A percentile compares a stretch with the other conserved stretches of the same genome.
Conservation (phyloP, 306 rosid species). For the Dalbergia cultrata region DNA sequence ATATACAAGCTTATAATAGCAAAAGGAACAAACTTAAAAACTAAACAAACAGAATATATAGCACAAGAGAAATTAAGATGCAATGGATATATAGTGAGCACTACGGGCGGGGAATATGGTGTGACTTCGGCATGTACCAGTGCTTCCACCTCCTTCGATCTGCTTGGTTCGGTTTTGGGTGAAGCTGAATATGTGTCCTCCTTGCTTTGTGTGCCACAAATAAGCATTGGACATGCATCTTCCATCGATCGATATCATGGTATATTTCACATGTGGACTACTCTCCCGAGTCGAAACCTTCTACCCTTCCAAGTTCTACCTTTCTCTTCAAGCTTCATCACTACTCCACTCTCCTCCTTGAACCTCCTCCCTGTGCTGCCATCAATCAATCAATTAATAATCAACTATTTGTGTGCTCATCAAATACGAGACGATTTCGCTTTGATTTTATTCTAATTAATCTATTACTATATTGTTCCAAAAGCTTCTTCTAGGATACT, state of each 20-base stretch:
- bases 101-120: no score
- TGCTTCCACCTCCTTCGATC: background rate
- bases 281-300: slow-evolving; percentile 15
- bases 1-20: background rate
- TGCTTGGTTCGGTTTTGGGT: slow-evolving; percentile 5
- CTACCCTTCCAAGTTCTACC: background rate
- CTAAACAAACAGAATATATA: background rate
- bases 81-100: background rate
- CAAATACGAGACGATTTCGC: background rate
- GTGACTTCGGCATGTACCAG: background rate
- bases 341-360: background rate
- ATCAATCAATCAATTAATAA: background rate
- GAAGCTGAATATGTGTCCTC: background rate
- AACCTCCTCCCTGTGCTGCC: slow-evolving; percentile 19
- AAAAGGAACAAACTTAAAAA: background rate
- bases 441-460: background rate
- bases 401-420: no score
- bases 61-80: background rate
- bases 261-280: slow-evolving; percentile 22
- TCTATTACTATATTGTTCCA: background rate
- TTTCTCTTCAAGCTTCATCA: background rate
- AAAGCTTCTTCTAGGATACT: background rate
- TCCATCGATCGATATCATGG: background rate
- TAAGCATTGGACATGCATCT: slow-evolving; percentile 7
- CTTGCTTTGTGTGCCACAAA: slow-evolving; percentile 7